Base-by-base conservation (phyloP, 768 basidiomycete species). In the Agrocybe pediades region DNA sequence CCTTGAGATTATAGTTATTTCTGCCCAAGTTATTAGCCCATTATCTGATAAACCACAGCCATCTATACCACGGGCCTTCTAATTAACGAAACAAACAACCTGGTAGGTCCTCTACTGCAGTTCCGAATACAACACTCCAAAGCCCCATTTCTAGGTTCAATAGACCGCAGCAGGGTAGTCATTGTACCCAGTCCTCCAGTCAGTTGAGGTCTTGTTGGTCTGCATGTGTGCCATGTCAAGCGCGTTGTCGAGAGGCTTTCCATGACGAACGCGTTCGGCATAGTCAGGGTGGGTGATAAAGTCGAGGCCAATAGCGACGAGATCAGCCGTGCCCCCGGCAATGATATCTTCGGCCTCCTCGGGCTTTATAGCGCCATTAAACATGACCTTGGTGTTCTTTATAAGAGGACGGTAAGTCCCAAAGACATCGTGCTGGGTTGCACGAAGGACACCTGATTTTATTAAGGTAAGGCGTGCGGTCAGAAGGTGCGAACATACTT, bases 281-380 rank as follows among this genome's bases (percentile, higher is more conserved):
- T 78, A 54, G 57, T 79, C 77, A 1, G 77, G 76, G 53, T 80
- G 77, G 9, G 67, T 64, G 42, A 78, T 68, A 64, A 67, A 77
- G 36, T 63, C 51, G 47, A 68, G 58, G 6, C 78, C 76, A 41
- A 79, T 72, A 46, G 66, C 65, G 13, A 73, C 65, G 0, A 64
- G 76, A 41, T 77, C 74, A 9, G 71, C 62, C 36, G 73, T 68
- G 1, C 72, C 70, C 4, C 62, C 55, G 6, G 65, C 30, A 21
- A 79, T 55, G 17, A 78, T 67, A 30, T 58, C 50, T 5, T 69
- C 71, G 1, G 72, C 76, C 56, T 76, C 75, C 21, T 67, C 66
- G 1, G 73, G 72, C 8, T 65, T 68, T 13, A 79, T 65, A 2
- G 52, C 64, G 17, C 56, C 65, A 56, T 79, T 79, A 48, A 76